Conservation (phyloP, 1,284 basidiomycete species). For the Ganoderma sp. region DNA sequence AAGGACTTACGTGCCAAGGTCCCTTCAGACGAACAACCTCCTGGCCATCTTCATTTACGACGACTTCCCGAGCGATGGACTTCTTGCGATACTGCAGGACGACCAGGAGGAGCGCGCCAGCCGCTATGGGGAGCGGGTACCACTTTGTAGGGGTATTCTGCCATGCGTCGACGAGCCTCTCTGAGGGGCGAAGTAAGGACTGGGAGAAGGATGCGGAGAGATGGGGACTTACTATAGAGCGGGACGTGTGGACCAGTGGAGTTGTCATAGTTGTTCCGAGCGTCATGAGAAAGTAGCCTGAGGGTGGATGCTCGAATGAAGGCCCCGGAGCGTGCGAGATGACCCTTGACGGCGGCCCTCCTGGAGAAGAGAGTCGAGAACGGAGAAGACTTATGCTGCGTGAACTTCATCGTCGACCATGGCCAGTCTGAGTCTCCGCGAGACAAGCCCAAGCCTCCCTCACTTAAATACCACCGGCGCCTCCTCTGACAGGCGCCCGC, state of each 20-base stretch:
- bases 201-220: not conserved
- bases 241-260: constrained; percentile 17
- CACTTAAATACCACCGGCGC: constrained; percentile 30
- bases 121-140: constrained; percentile 93
- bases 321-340: constrained; percentile 20
- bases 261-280: constrained; percentile 22
- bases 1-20: constrained; percentile 88
- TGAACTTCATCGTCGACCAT: constrained; percentile 23
- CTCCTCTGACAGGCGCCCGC: too few species aligned
- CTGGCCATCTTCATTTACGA: constrained; percentile 75
- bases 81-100: constrained; percentile 82
- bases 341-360: constrained; percentile 19
- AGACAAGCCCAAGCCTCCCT: not conserved
- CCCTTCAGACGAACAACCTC: constrained; percentile 83
- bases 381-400: constrained; percentile 21
- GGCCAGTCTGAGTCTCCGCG: constrained; percentile 3
- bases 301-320: constrained; percentile 18
- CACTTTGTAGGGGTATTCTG: constrained; percentile 89
- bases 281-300: constrained; percentile 20
- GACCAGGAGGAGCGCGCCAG: constrained; percentile 88
- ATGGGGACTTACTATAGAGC: constrained; percentile 25
- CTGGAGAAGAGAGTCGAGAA: constrained; percentile 18
- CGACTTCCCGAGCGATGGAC: constrained; percentile 60
- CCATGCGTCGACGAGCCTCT: constrained; percentile 74
- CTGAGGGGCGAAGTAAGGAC: constrained; percentile 36